Base-by-base conservation (phyloP, 164 flowering plant species). In the Malania oleifera region DNA sequence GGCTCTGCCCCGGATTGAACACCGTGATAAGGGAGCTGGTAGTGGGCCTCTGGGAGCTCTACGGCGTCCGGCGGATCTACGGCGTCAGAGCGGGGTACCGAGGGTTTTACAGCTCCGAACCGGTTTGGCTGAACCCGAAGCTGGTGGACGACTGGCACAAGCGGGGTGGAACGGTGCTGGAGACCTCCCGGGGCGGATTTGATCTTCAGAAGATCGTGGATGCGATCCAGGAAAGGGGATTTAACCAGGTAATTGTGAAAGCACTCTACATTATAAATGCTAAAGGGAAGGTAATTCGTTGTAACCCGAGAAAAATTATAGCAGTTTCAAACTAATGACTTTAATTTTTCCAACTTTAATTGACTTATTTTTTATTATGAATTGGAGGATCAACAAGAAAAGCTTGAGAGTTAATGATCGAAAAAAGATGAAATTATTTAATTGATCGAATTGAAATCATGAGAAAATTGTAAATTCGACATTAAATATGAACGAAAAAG, bases 241-340 rank as follows among this genome's bases (percentile, higher is more conserved):
- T 70, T 53, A 83, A 87, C 56, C 95, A 87, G 92, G 97, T 86
- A n/a, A n/a, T n/a, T n/a, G n/a, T n/a, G n/a, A n/a, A n/a, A n/a
- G n/a, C n/a, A n/a, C n/a, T n/a, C n/a, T n/a, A n/a, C n/a, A n/a
- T n/a, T n/a, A n/a, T 27, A 9, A 35, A 60, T 17, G 5, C 35
- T 27, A 12, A 44, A 9, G 10, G 18, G 48, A 15, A 24, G 7
- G 22, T 44, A 44, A n/a, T 44, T 5, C 10, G 18, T 44, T 44
- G 48, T 19, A 5, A 11, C 23, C n/a, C n/a, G n/a, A n/a, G n/a
- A n/a, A n/a, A 44, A 20, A 18, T 44, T 19, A 20, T 44, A 5
- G 18, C 8, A 18, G 10, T 19, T 12, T 19, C 5, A 11, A 4
- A 44, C 20, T 22, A n/a, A n/a, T 20, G 5, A 3, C 18, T 14